Evolutionary conservation across 768 basidiomycete genomes (phyloP).

Genomic region (Hericium erinaceus): DNA sequence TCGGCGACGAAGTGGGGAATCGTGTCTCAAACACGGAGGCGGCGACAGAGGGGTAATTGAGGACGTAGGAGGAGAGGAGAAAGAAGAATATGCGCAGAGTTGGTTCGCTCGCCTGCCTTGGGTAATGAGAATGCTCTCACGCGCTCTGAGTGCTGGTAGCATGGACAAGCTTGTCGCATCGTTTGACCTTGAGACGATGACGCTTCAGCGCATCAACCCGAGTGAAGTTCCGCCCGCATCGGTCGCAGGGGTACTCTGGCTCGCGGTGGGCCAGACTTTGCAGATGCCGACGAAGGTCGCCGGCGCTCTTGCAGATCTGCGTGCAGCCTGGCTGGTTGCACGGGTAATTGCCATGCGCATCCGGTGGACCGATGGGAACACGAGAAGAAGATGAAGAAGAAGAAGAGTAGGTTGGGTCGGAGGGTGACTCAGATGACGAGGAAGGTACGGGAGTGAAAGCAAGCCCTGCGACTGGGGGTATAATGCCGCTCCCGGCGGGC

Average conservation of each 20-base stretch:
- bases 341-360: not conserved
- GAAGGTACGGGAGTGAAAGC: not conserved
- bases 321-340: conserved; percentile 12
- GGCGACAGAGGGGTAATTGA: too few species aligned
- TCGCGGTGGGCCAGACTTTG: conserved; percentile 6
- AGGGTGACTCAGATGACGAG: not conserved
- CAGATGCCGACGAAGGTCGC: conserved; percentile 12
- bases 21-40: too few species aligned
- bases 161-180: not conserved
- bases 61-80: too few species aligned
- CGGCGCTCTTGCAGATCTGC: conserved; percentile 12
- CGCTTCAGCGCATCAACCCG: conserved; percentile 14
- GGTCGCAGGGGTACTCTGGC: conserved; percentile 6
- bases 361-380: not conserved
- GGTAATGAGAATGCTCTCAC: too few species aligned
- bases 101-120: too few species aligned
- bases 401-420: not conserved
- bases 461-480: too few species aligned
- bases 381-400: not conserved
- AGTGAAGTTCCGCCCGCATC: conserved; percentile 9
- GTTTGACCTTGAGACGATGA: conserved; percentile 7
- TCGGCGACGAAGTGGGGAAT: too few species aligned
- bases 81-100: too few species aligned
- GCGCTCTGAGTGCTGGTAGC: too few species aligned
- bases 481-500: too few species aligned